phyloP scores from a whole-genome alignment of 75 land plant genomes.

The Pinus taeda region DNA sequence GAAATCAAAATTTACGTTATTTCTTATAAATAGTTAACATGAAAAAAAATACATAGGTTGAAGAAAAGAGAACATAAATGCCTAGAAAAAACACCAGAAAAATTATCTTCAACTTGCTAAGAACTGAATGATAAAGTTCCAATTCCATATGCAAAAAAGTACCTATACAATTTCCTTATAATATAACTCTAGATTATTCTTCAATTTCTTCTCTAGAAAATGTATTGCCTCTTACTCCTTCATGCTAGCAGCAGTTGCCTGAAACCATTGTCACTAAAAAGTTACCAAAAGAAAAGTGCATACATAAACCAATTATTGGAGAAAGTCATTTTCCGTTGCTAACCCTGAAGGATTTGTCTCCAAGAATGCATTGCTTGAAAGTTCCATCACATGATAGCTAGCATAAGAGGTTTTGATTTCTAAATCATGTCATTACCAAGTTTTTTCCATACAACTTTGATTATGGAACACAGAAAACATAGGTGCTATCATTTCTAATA shows the following conservation, averaged over 20 bases:
- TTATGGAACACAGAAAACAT: too few relatives aligned
- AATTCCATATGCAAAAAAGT: background rate
- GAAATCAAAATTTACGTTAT: too few relatives aligned
- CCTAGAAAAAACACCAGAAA: background rate
- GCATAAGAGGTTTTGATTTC: too few relatives aligned
- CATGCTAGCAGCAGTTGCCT: slow-evolving; percentile 90
- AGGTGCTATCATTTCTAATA: too few relatives aligned
- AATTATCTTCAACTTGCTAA: background rate
- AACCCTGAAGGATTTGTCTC: background rate
- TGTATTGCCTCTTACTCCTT: slow-evolving; percentile 94
- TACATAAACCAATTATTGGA: background rate
- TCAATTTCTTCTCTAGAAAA: slow-evolving; percentile 93
- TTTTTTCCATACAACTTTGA: too few relatives aligned
- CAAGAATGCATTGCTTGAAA: background rate
- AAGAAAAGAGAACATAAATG: background rate
- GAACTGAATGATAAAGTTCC: slow-evolving; percentile 2
- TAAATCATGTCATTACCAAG: too few relatives aligned
- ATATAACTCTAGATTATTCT: slow-evolving; percentile 74
- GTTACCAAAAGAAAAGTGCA: background rate
- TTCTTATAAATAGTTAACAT: too few relatives aligned
- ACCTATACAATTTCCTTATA: slow-evolving; percentile 96
- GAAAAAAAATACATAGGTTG: too few relatives aligned
- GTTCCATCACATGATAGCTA: background rate
- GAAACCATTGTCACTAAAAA: slow-evolving; percentile 4
- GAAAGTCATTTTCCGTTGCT: background rate